Conservation (phyloP, 495 filamentous ascomycete species). For the Achaetomiella virescens region DNA sequence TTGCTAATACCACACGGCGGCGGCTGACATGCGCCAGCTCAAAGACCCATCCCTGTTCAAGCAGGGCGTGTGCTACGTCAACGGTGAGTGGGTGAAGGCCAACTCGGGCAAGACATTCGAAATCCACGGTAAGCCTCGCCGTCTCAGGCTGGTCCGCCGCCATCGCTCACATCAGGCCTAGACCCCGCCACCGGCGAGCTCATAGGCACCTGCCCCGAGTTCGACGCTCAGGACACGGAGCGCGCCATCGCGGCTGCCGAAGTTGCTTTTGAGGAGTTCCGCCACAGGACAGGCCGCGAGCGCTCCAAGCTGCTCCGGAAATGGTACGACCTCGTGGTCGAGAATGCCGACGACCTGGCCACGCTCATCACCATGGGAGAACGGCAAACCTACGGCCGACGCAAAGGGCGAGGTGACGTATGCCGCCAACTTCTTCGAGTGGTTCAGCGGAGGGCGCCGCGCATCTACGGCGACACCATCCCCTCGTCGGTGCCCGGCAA, state of each 20-base stretch:
- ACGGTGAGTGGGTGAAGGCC: constrained; percentile 76
- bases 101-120: constrained; percentile 75
- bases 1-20: not conserved
- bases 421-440: constrained; percentile 73
- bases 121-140: constrained; percentile 52
- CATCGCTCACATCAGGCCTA: constrained; percentile 23
- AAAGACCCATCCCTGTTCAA: constrained; percentile 80
- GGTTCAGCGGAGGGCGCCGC: constrained; percentile 72
- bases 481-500: constrained; percentile 61
- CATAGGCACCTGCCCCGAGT: constrained; percentile 81
- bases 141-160: not conserved
- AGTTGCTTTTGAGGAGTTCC: constrained; percentile 69
- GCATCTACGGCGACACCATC: constrained; percentile 72
- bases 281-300: constrained; percentile 68
- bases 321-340: constrained; percentile 87
- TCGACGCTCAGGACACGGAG: constrained; percentile 65
- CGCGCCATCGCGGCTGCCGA: constrained; percentile 71
- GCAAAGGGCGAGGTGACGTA: constrained; percentile 69
- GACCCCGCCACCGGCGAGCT: constrained; percentile 75
- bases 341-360: constrained; percentile 82
- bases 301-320: constrained; percentile 74
- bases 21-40: constrained; percentile 46
- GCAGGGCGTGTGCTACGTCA: constrained; percentile 70
- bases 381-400: constrained; percentile 68
- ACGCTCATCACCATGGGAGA: constrained; percentile 83